phyloP scores from a whole-genome alignment of 2,329 filamentous ascomycete genomes.

The Thelonectria blattea region DNA sequence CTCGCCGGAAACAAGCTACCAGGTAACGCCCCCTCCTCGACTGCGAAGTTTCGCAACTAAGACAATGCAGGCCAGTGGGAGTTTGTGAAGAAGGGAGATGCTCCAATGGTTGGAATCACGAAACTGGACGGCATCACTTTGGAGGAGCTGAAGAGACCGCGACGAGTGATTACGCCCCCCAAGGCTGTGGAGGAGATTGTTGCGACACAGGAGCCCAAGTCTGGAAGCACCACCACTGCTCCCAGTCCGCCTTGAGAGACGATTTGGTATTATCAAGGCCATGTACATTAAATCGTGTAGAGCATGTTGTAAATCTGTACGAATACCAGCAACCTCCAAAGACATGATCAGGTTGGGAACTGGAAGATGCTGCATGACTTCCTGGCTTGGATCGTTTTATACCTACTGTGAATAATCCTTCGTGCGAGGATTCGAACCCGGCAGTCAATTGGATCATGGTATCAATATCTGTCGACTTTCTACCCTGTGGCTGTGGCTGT shows the following conservation, averaged over 20 bases:
- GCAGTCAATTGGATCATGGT: neutral
- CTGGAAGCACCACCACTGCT: slow-evolving; percentile 44
- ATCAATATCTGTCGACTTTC: neutral
- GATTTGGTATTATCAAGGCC: slow-evolving; percentile 23
- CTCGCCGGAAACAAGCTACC: slow-evolving; percentile 95
- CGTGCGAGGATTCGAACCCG: neutral
- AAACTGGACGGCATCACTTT: slow-evolving; percentile 86
- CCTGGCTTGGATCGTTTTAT: neutral
- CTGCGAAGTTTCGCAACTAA: slow-evolving; percentile 27
- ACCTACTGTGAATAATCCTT: too few relatives aligned
- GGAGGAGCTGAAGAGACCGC: slow-evolving; percentile 81
- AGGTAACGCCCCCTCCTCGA: slow-evolving; percentile 59
- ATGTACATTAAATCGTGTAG: slow-evolving; percentile 36
- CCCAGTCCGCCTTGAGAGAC: slow-evolving; percentile 35
- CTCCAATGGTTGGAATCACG: slow-evolving; percentile 89
- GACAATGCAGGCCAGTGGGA: slow-evolving; percentile 73
- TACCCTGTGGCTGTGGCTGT: neutral
- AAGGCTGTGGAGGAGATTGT: slow-evolving; percentile 45
- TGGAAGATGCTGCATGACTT: neutral
- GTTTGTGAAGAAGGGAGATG: slow-evolving; percentile 91
- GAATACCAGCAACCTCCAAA: slow-evolving; percentile 30
- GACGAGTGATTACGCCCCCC: slow-evolving; percentile 66
- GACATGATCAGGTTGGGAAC: neutral
- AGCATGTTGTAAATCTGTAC: slow-evolving; percentile 35
- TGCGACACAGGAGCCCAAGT: slow-evolving; percentile 42